Evolutionary conservation across 768 basidiomycete species (phyloP), one percentile per base, ranked within the genome.

Genomic region (Boletus vermiculosoides): DNA sequence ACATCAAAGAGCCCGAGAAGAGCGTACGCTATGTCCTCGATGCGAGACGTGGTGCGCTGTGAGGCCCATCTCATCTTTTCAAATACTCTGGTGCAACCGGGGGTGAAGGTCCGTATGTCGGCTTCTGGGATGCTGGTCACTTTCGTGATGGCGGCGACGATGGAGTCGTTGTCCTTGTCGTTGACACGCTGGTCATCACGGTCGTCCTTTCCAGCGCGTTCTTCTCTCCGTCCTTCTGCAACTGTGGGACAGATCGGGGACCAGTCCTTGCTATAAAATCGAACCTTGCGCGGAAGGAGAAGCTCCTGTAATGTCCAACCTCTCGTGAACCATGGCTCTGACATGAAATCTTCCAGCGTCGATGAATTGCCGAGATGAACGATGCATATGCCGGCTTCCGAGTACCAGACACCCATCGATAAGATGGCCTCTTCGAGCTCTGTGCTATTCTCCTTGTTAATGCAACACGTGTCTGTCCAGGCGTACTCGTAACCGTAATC

Each of bases 381-480:
- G 47, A 71, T 62, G 49, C 67, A 69, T 39, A 69, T 16, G 12
- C 33, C 31, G 2, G 67, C 67, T 52, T 66, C 57, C 15, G 58
- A 54, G 45, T 66, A 69, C 68, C 69, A 71, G 52, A 46, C 41
- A 13, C 50, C 60, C 55, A 58, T 64, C 11, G 67, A 71, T 16
- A 64, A 40, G 56, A 66, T 59, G 34, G 64, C 67, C 20, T 69
- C 67, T 44, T 68, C 69, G 28, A 73, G 55, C 11, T 72, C 72
- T 1, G 67, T 18, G 36, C 62, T 57, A 16, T 42, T 66, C 46
- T 69, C 67, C 55, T 61, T 68, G 55, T 69, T 67, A 46, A 69
- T 68, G 47, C 67, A 68, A 48, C 66, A 68, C 8, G 60, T 68
- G 33, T 68, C 66, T 51, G 66, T 40, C 68, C 66, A 73, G 50